Evolutionary conservation across 257 asterid species (phyloP).

Genomic region (Salvia splendens): DNA sequence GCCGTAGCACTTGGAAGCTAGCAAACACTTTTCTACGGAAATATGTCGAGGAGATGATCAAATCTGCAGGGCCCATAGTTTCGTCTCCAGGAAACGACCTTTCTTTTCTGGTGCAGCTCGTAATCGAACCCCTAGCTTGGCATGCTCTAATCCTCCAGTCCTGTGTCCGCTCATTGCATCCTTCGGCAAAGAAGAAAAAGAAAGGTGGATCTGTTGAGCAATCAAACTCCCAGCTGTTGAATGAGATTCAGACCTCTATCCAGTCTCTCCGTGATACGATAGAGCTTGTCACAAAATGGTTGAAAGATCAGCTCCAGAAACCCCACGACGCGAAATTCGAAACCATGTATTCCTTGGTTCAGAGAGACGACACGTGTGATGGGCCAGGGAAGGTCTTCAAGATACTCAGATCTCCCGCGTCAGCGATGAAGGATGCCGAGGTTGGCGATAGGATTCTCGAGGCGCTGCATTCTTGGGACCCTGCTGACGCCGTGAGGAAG

Average conservation of each 20-base stretch:
- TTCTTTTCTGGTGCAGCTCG: constrained; percentile 63
- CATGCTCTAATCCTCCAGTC: constrained; percentile 74
- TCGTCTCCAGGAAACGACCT: constrained; percentile 75
- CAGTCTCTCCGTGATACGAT: constrained; percentile 57
- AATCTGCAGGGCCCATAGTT: constrained; percentile 49
- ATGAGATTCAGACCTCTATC: constrained; percentile 59
- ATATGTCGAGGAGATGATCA: constrained; percentile 52
- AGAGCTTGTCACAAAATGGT: constrained; percentile 62
- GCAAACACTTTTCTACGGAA: constrained; percentile 65
- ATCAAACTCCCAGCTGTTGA: constrained; percentile 42
- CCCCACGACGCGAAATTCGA: constrained; percentile 52
- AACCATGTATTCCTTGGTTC: constrained; percentile 52
- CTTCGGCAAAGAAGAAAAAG: constrained; percentile 93
- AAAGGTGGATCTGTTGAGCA: constrained; percentile 70
- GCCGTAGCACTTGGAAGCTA: constrained; percentile 57
- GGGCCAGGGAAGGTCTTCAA: constrained; percentile 72
- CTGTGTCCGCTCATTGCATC: constrained; percentile 56
- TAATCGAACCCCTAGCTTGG: constrained; percentile 94
- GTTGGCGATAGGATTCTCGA: constrained; percentile 63
- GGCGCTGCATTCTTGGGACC: constrained; percentile 65
- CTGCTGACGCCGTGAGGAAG: constrained; percentile 58
- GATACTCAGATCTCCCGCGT: constrained; percentile 44
- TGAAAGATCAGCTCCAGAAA: constrained; percentile 54
- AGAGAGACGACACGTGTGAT: constrained; percentile 27
- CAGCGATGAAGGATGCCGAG: constrained; percentile 45